Conservation (phyloP, 2,329 filamentous ascomycete genomes). For the Cladosporium sp. region DNA sequence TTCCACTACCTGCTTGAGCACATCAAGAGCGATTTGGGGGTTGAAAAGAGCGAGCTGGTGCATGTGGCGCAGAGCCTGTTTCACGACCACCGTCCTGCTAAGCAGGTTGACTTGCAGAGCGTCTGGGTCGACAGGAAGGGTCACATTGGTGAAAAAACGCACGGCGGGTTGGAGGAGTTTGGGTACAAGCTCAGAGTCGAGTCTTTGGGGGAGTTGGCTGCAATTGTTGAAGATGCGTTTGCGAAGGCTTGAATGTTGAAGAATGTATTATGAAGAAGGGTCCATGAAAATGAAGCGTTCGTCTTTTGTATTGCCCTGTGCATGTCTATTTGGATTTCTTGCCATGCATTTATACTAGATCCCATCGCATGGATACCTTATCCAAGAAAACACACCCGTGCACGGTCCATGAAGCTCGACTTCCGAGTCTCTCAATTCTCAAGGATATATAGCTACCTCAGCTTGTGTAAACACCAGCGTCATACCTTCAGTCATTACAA, state of each 20-base stretch:
- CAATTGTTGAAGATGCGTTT: conserved; percentile 46
- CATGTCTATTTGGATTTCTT: too few relatives aligned
- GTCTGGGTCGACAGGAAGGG: conserved; percentile 62
- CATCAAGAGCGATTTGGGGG: conserved; percentile 51
- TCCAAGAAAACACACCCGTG: background rate
- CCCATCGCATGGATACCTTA: too few relatives aligned
- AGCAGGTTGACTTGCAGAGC: conserved; percentile 55
- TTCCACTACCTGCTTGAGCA: conserved; percentile 62
- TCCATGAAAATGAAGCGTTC: too few relatives aligned
- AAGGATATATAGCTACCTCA: too few relatives aligned
- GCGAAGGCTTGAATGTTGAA: conserved; percentile 11
- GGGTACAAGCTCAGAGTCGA: conserved; percentile 59
- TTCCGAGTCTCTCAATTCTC: background rate
- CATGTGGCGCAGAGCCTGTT: conserved; percentile 66
- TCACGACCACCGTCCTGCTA: conserved; percentile 64
- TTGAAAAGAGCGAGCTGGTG: conserved; percentile 55
- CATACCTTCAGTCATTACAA: too few relatives aligned
- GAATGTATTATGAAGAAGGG: background rate
- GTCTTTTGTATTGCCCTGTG: background rate
- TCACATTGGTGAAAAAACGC: conserved; percentile 42
- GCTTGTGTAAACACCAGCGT: too few relatives aligned
- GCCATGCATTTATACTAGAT: too few relatives aligned
- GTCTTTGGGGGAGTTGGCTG: conserved; percentile 58
- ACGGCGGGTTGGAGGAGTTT: conserved; percentile 36
- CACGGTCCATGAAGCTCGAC: background rate